Percentiles rank a stretch among this genome's conserved stretches.
Evolutionary conservation across 148 eudicot genomes (phyloP).

Genomic region (Heliamphora exappendiculata): DNA sequence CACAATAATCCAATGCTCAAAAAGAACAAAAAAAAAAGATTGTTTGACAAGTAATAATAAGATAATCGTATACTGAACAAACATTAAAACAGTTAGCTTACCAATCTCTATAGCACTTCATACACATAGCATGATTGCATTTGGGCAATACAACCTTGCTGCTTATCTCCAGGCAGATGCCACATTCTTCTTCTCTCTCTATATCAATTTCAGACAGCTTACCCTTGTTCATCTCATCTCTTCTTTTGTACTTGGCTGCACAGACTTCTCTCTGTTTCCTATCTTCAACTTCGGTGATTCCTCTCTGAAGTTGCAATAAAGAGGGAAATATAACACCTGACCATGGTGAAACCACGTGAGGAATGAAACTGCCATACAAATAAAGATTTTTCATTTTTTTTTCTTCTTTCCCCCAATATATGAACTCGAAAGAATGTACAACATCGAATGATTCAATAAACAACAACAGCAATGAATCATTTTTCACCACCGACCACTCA

Average conservation of each 20-base stretch:
- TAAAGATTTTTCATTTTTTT: background rate
- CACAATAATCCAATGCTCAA: background rate
- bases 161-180: conserved; percentile 74
- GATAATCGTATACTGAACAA: background rate
- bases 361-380: background rate
- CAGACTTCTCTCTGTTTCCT: conserved; percentile 68
- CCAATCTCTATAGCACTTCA: conserved; percentile 82
- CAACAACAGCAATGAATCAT: background rate
- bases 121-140: conserved; percentile 74
- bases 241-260: conserved; percentile 41
- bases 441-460: background rate
- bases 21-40: background rate
- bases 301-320: conserved; percentile 75
- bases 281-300: conserved; percentile 73
- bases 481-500: conserved; percentile 22
- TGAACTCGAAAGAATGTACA: background rate
- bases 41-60: background rate
- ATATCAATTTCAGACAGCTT: conserved; percentile 51
- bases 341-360: background rate
- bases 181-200: conserved; percentile 87
- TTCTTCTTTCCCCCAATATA: background rate
- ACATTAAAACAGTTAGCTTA: conserved; percentile 26
- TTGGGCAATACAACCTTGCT: conserved; percentile 69
- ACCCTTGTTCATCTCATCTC: conserved; percentile 36
- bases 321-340: conserved; percentile 81